Base-by-base conservation (phyloP, 2,329 filamentous ascomycete genomes). In the Trichoderma cornu-damae region DNA sequence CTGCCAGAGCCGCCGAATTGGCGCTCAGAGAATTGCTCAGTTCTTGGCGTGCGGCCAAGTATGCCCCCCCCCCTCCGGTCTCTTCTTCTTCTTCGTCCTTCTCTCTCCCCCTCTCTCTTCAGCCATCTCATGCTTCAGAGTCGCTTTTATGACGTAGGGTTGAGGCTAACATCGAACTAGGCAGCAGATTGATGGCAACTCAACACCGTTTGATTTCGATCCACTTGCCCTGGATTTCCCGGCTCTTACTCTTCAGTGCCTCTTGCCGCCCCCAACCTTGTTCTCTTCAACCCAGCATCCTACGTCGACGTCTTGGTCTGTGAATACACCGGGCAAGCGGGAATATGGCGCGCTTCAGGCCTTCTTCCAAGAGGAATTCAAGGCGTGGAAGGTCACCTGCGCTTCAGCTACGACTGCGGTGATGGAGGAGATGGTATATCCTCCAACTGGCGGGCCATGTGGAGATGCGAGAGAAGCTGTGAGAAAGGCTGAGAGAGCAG, bases 221-320 rank as follows among this genome's bases (percentile, higher is more conserved):
- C 88, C 93, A 32, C 83, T 92, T 60, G 80, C 88, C 4, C 84
- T 96, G 69, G 90, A 90, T 59, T 96, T 96, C 66, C 90, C 92
- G 6, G 86, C 88, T 6, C 80, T 97, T 38, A 90, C 87, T 34
- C 81, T 96, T 9, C 89, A 88, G 61, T 87, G 93, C 63, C 83
- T 97, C 1, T 84, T 88, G 34, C 80, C 89, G 8, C 90, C 92
- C 3, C 86, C 89, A 3, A 94, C 90, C 0, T 78, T 96, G 6
- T 93, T 92, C 73, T 88, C 89, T 8, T 83, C 86, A 0, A 89
- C 87, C 6, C 90, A 91, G 28, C 87, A 95, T 66, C 79, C 90
- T 1, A 90, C 87, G 0, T 78, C 83, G 18, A 83, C 86, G 3
- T 94, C 90, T 0, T 96, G 93, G 85, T 90, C 90, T 0, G 82